A percentile compares a stretch with the other conserved stretches of the same genome.
These are phyloP conservation scores for Chamaecrista fasciculata DNA, from an alignment of 306 rosid genomes.

Conservation along the genomic window DNA sequence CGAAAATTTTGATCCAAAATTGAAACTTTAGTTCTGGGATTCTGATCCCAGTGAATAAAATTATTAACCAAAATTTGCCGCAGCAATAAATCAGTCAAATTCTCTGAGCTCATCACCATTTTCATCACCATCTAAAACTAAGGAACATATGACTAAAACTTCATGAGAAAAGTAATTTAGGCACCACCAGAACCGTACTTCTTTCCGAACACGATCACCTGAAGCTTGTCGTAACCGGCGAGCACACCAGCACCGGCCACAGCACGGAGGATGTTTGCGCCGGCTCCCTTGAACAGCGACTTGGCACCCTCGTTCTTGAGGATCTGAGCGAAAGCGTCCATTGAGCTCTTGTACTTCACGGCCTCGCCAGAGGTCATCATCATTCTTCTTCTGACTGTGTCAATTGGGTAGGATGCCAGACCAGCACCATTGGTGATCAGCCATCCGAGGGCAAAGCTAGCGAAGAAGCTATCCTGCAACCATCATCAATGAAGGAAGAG, in stretches of 20 bases:
- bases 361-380: conserved; percentile 99
- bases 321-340: conserved; percentile 73
- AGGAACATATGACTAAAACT: neutral
- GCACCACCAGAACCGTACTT: conserved; percentile 84
- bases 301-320: conserved; percentile 83
- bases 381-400: conserved; percentile 97
- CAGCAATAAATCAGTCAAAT: conserved; percentile 44
- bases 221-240: conserved; percentile 85
- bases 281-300: conserved; percentile 94
- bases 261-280: conserved; percentile 89
- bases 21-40: conserved; percentile 48
- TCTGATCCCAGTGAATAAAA: conserved; percentile 56
- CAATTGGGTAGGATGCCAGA: conserved; percentile 88
- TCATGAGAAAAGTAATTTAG: conserved; percentile 28
- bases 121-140: conserved; percentile 80
- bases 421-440: conserved; percentile 91
- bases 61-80: conserved; percentile 76
- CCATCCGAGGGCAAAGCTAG: conserved; percentile 94
- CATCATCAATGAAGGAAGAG: neutral
- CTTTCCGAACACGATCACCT: conserved; percentile 77
- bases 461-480: conserved; percentile 76
- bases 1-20: conserved; percentile 33
- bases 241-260: conserved; percentile 98
- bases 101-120: conserved; percentile 53
- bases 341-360: conserved; percentile 80